phyloP scores from a whole-genome alignment of 768 basidiomycete genomes.

The Austroboletus festivus region DNA sequence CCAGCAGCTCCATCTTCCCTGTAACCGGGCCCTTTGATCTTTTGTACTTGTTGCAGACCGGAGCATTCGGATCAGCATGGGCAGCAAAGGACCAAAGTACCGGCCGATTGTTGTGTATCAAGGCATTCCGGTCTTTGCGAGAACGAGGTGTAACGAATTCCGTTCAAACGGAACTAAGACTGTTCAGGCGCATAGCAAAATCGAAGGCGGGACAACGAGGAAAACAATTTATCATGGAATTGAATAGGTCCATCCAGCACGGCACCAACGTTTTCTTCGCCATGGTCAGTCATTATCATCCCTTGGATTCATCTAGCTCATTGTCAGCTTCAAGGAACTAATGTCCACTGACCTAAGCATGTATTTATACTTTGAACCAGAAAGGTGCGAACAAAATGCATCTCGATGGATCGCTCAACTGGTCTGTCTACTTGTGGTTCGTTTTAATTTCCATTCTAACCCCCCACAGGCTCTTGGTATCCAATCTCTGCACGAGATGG shows the following conservation, averaged over 20 bases:
- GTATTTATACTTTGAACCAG: constrained; percentile 26
- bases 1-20: constrained; percentile 15
- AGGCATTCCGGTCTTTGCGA: constrained; percentile 26
- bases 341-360: constrained; percentile 37
- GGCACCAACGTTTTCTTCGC: constrained; percentile 31
- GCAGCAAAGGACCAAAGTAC: constrained; percentile 24
- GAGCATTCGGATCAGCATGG: constrained; percentile 20
- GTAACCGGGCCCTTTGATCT: constrained; percentile 27
- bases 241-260: constrained; percentile 37
- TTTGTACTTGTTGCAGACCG: constrained; percentile 13
- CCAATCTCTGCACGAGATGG: constrained; percentile 50
- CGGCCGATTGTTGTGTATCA: constrained; percentile 39
- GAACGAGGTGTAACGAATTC: constrained; percentile 9
- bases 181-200: constrained; percentile 35
- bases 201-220: constrained; percentile 19
- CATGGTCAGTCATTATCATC: constrained; percentile 33
- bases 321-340: constrained; percentile 32
- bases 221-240: constrained; percentile 36
- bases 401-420: constrained; percentile 41
- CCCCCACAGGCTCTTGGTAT: constrained; percentile 38
- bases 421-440: constrained; percentile 18
- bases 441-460: background rate
- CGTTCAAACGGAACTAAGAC: constrained; percentile 32
- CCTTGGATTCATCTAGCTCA: background rate
- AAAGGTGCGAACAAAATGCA: constrained; percentile 26